phyloP scores from a whole-genome alignment of 176 grass and related monocot genomes.

The Paspalum vaginatum region DNA sequence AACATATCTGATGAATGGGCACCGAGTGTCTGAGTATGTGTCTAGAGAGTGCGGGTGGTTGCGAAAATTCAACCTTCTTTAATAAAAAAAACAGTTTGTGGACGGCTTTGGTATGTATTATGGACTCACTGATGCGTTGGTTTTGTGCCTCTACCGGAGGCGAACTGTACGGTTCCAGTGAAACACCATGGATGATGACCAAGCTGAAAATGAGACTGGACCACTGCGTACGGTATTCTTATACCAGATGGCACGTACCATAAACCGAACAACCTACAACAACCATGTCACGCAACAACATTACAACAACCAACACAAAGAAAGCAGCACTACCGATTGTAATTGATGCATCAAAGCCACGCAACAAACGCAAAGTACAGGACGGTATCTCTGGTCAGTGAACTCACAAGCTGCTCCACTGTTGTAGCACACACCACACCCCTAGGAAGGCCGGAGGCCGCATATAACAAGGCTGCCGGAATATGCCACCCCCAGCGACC shows the following conservation, averaged over 20 bases:
- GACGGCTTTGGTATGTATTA: neutral
- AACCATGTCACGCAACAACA: neutral
- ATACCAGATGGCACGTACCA: neutral
- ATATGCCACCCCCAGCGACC: neutral
- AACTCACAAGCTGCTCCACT: constrained; percentile 10
- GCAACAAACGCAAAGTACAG: neutral
- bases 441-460: neutral
- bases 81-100: no score
- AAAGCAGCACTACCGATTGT: neutral
- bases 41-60: no score
- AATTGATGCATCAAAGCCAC: neutral
- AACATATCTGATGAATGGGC: no score
- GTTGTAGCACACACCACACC: neutral
- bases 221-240: neutral
- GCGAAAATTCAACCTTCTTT: no score
- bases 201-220: neutral
- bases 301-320: neutral
- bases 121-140: neutral
- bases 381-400: neutral
- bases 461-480: neutral
- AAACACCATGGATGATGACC: neutral
- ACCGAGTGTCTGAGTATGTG: no score
- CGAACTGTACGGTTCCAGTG: neutral
- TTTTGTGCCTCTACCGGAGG: neutral
- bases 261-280: constrained; percentile 1